These are phyloP conservation scores for Chaetomiaceae sp. DNA, from an alignment of 2,329 filamentous ascomycete species.

Conservation along the genomic window DNA sequence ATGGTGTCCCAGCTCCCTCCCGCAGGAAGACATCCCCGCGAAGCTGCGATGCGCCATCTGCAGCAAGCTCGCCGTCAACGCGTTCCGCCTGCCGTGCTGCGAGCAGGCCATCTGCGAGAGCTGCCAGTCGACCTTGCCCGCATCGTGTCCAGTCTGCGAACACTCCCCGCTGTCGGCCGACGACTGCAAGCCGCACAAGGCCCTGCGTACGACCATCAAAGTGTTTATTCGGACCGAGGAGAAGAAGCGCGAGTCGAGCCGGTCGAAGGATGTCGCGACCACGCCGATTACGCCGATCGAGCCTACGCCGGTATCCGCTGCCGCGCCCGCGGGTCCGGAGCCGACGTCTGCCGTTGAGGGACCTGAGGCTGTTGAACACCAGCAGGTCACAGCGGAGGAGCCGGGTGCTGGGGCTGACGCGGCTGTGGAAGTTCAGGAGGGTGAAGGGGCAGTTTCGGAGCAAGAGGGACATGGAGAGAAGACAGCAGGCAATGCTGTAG, in stretches of 20 bases:
- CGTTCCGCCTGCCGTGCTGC: slow-evolving; percentile 88
- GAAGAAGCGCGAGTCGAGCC: slow-evolving; percentile 73
- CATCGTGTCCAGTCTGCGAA: slow-evolving; percentile 87
- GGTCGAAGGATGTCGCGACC: slow-evolving; percentile 42
- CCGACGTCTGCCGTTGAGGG: slow-evolving; percentile 3
- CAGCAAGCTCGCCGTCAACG: slow-evolving; percentile 84
- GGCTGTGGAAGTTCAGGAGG: slow-evolving; percentile 6
- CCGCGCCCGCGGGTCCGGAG: slow-evolving; percentile 26
- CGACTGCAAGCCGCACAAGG: slow-evolving; percentile 84
- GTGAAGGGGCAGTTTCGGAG: slow-evolving; percentile 1
- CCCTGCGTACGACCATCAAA: slow-evolving; percentile 84
- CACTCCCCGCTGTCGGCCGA: slow-evolving; percentile 83
- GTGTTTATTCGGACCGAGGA: slow-evolving; percentile 88
- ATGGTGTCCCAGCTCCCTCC: slow-evolving; percentile 59
- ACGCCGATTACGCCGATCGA: slow-evolving; percentile 41
- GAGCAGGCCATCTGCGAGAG: slow-evolving; percentile 89
- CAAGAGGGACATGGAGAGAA: slow-evolving; percentile 13
- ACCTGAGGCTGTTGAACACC: slow-evolving; percentile 8
- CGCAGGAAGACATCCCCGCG: slow-evolving; percentile 83
- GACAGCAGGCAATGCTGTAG: slow-evolving; percentile 14
- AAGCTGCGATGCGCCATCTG: slow-evolving; percentile 94
- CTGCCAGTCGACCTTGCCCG: slow-evolving; percentile 73
- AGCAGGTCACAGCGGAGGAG: not conserved
- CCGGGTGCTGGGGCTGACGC: not conserved
- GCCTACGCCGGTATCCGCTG: slow-evolving; percentile 33